Conservation (phyloP, 176 grass and related monocot species). For the Carex littledalei region DNA sequence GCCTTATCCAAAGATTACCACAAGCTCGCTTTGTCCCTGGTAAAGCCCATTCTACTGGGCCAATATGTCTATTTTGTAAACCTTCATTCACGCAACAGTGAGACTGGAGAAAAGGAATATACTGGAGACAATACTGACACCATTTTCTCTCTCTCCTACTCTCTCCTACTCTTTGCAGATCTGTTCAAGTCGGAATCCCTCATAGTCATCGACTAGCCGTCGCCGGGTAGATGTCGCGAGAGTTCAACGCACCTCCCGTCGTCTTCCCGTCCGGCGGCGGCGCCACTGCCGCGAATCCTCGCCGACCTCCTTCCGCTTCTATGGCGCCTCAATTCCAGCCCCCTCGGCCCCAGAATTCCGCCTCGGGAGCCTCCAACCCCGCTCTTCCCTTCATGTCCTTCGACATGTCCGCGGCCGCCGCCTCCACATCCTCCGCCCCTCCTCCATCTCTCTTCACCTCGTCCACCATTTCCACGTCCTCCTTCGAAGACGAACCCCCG, state of each 20-base stretch:
- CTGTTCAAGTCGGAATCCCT: slow-evolving; percentile 26
- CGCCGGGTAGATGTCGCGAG: slow-evolving; percentile 61
- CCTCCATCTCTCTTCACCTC: slow-evolving; percentile 43
- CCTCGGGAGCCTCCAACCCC: slow-evolving; percentile 26
- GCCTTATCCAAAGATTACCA: neutral
- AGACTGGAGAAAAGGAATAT: neutral
- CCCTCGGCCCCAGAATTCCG: slow-evolving; percentile 51
- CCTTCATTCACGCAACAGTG: neutral
- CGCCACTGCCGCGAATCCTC: slow-evolving; percentile 34
- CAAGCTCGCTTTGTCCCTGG: neutral
- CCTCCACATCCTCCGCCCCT: slow-evolving; percentile 37
- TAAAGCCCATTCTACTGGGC: neutral
- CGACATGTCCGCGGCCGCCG: slow-evolving; percentile 47
- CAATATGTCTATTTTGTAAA: neutral
- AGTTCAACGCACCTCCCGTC: slow-evolving; percentile 76
- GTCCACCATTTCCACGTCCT: slow-evolving; percentile 41
- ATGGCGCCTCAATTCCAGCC: slow-evolving; percentile 53
- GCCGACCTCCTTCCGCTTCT: slow-evolving; percentile 12
- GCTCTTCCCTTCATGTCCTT: slow-evolving; percentile 93
- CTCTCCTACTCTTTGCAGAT: slow-evolving; percentile 28
- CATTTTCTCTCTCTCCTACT: slow-evolving; percentile 36
- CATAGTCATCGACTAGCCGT: neutral
- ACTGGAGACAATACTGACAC: slow-evolving; percentile 18
- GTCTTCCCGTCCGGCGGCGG: slow-evolving; percentile 41
- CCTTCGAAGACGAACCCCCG: slow-evolving; percentile 85